Conservation (phyloP, 441 rosid species). For the Pelargonium australe region DNA sequence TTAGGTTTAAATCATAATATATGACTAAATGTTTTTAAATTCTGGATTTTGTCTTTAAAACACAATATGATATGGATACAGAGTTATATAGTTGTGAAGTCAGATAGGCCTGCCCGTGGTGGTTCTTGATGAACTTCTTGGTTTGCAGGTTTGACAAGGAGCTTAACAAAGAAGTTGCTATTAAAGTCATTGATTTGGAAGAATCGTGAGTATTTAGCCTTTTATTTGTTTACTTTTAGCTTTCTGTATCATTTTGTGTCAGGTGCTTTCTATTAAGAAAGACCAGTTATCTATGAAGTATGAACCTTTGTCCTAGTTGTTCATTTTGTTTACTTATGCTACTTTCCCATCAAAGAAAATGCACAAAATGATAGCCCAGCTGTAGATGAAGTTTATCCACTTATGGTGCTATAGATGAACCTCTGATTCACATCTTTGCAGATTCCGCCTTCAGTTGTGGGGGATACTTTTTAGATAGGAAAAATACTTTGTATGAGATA, state of each 20-base stretch:
- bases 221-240: constrained; percentile 14
- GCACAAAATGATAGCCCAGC: no score
- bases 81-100: constrained; percentile 11
- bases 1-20: background rate
- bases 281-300: background rate
- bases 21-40: background rate
- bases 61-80: constrained; percentile 8
- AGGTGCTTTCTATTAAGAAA: constrained; percentile 9
- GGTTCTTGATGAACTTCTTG: constrained; percentile 22
- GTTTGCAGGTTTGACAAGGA: constrained; percentile 86
- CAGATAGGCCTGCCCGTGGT: background rate
- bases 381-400: no score
- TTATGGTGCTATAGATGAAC: no score
- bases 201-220: constrained; percentile 71
- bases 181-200: constrained; percentile 97
- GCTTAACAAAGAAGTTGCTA: constrained; percentile 92
- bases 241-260: constrained; percentile 12
- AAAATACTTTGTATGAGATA: no score
- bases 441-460: no score
- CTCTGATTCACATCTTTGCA: no score
- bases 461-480: no score
- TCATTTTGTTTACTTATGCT: no score
- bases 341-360: no score
- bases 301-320: background rate
- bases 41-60: background rate